phyloP scores from a whole-genome alignment of 768 basidiomycete species.

The Chalciporus pseudorubinellus region DNA sequence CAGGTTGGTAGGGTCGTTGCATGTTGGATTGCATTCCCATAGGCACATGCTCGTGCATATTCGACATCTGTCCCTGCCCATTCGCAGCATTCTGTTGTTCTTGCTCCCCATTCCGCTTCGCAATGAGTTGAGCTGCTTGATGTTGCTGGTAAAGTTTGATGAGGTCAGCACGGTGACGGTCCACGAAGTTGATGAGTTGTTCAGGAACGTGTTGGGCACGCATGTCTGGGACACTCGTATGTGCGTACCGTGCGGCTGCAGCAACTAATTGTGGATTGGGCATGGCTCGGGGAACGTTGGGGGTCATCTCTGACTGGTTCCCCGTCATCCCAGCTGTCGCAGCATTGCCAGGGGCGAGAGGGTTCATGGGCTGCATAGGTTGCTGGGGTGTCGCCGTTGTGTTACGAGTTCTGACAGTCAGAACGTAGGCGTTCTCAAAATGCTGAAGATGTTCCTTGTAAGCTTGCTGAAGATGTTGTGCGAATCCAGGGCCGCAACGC shows the following conservation, averaged over 20 bases:
- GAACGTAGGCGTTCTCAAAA: conserved; percentile 57
- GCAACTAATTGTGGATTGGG: conserved; percentile 38
- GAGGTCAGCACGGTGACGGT: conserved; percentile 43
- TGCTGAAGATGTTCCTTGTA: conserved; percentile 56
- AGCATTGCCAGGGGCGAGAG: conserved; percentile 11
- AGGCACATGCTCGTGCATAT: conserved; percentile 19
- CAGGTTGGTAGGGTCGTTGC: conserved; percentile 16
- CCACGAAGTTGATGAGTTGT: conserved; percentile 53
- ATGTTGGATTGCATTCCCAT: conserved; percentile 10
- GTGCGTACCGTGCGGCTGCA: conserved; percentile 47
- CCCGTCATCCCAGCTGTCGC: conserved; percentile 8
- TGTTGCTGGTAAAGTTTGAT: conserved; percentile 29
- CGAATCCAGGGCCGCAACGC: conserved; percentile 59
- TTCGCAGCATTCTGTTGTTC: conserved; percentile 22
- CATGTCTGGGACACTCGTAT: conserved; percentile 48
- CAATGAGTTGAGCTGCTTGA: neutral
- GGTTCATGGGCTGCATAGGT: conserved; percentile 13
- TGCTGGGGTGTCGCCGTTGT: conserved; percentile 12
- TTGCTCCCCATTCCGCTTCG: conserved; percentile 23
- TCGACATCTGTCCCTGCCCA: conserved; percentile 16
- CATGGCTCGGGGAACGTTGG: conserved; percentile 9
- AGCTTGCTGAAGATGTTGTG: conserved; percentile 55
- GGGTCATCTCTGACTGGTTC: conserved; percentile 20
- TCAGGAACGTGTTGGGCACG: conserved; percentile 49
- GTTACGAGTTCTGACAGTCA: conserved; percentile 33